Percentiles rank a stretch among this genome's conserved stretches.
Conservation (phyloP, 768 basidiomycete species). For the Gautieria morchelliformis region DNA sequence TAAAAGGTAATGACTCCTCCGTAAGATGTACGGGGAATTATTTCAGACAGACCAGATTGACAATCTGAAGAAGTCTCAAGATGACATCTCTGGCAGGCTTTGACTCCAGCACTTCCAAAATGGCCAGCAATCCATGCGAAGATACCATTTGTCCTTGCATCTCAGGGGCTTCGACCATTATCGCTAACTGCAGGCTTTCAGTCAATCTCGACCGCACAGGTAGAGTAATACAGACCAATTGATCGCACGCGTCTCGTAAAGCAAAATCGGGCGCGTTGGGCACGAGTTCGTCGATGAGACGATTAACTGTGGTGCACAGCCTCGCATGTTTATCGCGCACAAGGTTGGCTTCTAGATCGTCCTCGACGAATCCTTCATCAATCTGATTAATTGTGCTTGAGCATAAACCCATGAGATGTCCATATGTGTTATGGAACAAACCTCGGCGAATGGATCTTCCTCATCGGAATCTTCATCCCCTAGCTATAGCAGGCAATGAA, state of each 20-base stretch:
- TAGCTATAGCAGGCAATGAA: constrained; percentile 30
- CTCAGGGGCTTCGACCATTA: constrained; percentile 73
- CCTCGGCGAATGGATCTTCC: constrained; percentile 95
- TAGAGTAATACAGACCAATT: constrained; percentile 52
- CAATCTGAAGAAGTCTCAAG: constrained; percentile 75
- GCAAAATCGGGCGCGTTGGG: constrained; percentile 76
- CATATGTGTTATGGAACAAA: constrained; percentile 19
- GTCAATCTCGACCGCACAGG: constrained; percentile 1
- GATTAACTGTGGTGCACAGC: constrained; percentile 69
- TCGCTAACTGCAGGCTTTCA: constrained; percentile 42
- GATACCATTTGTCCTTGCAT: constrained; percentile 84
- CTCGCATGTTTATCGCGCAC: constrained; percentile 91
- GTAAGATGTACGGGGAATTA: not conserved
- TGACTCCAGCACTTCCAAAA: constrained; percentile 87
- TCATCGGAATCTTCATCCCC: constrained; percentile 82
- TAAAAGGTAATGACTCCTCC: not conserved
- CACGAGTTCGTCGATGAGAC: constrained; percentile 79
- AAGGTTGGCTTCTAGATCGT: constrained; percentile 86
- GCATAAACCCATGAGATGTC: not conserved
- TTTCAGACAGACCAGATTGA: constrained; percentile 61
- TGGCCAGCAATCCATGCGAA: constrained; percentile 90
- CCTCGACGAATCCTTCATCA: constrained; percentile 87
- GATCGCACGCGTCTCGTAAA: constrained; percentile 76
- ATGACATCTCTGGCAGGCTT: constrained; percentile 79
- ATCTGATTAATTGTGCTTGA: constrained; percentile 39